phyloP scores from a whole-genome alignment of 163 green algal genomes.

The Trebouxiophyceae sp. region DNA sequence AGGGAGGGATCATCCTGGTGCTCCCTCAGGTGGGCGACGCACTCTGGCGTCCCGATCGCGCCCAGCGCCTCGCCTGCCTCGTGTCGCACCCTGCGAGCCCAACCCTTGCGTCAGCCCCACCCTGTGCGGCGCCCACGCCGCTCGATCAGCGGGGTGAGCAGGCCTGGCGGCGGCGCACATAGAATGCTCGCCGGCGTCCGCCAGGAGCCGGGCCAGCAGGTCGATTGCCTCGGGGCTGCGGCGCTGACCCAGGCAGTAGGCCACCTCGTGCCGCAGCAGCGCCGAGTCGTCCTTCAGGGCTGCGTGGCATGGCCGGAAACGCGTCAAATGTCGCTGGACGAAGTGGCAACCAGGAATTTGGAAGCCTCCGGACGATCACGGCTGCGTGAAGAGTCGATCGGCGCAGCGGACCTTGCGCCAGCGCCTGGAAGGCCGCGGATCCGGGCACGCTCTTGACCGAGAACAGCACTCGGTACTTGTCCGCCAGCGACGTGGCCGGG shows the following conservation, averaged over 20 bases:
- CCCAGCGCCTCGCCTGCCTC: constrained; percentile 87
- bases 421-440: neutral
- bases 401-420: too few relatives aligned
- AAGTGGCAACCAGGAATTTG: too few relatives aligned
- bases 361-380: too few relatives aligned
- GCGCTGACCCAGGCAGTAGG: constrained; percentile 83
- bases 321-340: too few relatives aligned
- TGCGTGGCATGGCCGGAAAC: too few relatives aligned
- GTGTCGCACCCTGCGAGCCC: constrained; percentile 79
- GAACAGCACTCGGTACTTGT: constrained; percentile 82
- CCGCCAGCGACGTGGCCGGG: constrained; percentile 35
- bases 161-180: constrained; percentile 43
- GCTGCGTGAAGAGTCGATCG: too few relatives aligned
- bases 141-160: too few relatives aligned
- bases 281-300: constrained; percentile 63
- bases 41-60: constrained; percentile 69
- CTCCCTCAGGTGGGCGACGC: constrained; percentile 48
- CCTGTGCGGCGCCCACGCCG: too few relatives aligned
- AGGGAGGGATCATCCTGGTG: constrained; percentile 41
- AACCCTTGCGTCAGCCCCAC: neutral
- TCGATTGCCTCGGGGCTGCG: constrained; percentile 66
- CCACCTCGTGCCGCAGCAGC: constrained; percentile 86
- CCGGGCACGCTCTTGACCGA: constrained; percentile 62
- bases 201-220: constrained; percentile 53
- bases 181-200: constrained; percentile 57